Percentiles rank a stretch among this genome's conserved stretches.
phyloP scores from a whole-genome alignment of 805 yeast genomes.

The Metschnikowia aberdeeniae region DNA sequence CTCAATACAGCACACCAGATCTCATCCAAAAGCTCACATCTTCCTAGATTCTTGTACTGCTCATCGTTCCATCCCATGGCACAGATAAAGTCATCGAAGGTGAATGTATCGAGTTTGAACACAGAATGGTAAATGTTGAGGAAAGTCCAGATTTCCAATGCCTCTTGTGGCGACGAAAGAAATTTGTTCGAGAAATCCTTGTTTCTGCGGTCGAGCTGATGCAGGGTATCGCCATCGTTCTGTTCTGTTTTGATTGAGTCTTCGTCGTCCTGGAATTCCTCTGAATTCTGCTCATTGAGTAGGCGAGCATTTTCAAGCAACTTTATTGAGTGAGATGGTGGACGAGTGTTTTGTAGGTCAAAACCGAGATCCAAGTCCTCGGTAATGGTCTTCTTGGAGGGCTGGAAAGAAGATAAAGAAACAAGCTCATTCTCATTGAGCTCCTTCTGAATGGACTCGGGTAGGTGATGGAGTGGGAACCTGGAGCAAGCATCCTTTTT shows the following conservation, averaged over 20 bases:
- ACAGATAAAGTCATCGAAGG: slow-evolving; percentile 73
- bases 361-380: slow-evolving; percentile 17
- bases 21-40: slow-evolving; percentile 57
- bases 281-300: slow-evolving; percentile 9
- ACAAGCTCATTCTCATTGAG: slow-evolving; percentile 12
- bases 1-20: slow-evolving; percentile 63
- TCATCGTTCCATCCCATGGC: slow-evolving; percentile 46
- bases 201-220: background rate
- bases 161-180: slow-evolving; percentile 31
- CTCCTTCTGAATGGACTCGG: slow-evolving; percentile 13
- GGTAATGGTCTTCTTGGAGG: slow-evolving; percentile 17
- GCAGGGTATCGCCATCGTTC: background rate
- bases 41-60: slow-evolving; percentile 36
- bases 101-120: slow-evolving; percentile 62
- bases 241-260: slow-evolving; percentile 2
- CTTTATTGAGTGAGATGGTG: slow-evolving; percentile 9
- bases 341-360: slow-evolving; percentile 16
- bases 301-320: slow-evolving; percentile 14
- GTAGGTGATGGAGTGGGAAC: slow-evolving; percentile 17
- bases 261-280: slow-evolving; percentile 9
- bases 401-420: slow-evolving; percentile 14
- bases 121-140: slow-evolving; percentile 66
- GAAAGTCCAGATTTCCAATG: slow-evolving; percentile 72
- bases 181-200: background rate
- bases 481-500: slow-evolving; percentile 13